Percentiles rank a stretch among this genome's conserved stretches.
These are phyloP conservation scores for Phoma herbarum DNA, from an alignment of 2,329 filamentous ascomycete genomes.

Conservation along the genomic window DNA sequence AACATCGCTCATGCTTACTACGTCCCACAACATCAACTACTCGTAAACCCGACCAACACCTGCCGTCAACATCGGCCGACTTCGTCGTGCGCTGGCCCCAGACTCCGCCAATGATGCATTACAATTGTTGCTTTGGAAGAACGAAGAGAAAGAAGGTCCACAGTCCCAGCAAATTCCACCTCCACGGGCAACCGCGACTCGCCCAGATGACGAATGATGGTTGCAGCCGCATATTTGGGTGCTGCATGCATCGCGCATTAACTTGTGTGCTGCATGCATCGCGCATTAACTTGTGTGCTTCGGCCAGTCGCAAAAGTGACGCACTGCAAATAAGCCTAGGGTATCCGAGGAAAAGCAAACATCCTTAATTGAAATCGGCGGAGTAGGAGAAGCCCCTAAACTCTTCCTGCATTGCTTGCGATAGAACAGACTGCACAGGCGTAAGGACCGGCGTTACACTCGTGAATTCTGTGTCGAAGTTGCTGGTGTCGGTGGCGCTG, in stretches of 20 bases:
- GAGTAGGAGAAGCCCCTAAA: constrained; percentile 99
- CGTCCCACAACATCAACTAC: not conserved
- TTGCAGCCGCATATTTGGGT: not conserved
- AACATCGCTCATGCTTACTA: constrained; percentile 10
- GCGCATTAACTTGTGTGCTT: not conserved
- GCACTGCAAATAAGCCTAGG: constrained; percentile 21
- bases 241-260: constrained; percentile 2
- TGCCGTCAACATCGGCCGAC: constrained; percentile 4
- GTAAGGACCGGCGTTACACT: constrained; percentile 97
- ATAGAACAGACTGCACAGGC: constrained; percentile 94
- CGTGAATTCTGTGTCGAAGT: constrained; percentile 98
- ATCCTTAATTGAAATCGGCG: constrained; percentile 75
- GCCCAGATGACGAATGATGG: not conserved
- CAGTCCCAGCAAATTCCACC: constrained; percentile 6
- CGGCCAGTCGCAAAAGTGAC: constrained; percentile 1
- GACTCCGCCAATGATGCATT: constrained; percentile 18
- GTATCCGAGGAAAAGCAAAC: constrained; percentile 33
- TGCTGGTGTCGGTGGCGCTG: constrained; percentile 96
- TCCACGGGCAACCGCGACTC: not conserved
- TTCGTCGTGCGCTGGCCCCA: not conserved
- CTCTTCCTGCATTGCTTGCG: constrained; percentile 99
- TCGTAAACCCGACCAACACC: constrained; percentile 4
- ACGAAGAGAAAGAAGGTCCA: constrained; percentile 20
- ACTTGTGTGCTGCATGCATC: not conserved
- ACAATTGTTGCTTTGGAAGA: constrained; percentile 23